Conservation (phyloP, 106 monocot genomes). For the Acorus gramineus region DNA sequence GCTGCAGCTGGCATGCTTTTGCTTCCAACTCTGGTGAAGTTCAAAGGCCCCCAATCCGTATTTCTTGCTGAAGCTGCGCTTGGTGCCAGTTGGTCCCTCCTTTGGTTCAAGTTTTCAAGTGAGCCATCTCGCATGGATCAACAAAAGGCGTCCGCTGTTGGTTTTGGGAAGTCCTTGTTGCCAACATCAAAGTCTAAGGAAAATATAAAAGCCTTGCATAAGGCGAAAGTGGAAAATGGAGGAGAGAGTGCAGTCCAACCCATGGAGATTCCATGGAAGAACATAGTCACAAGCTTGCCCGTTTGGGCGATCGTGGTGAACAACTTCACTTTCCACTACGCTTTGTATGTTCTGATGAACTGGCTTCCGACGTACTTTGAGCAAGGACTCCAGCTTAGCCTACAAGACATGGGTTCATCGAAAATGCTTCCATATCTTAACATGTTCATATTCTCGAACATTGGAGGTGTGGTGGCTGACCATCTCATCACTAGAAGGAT, state of each 20-base stretch:
- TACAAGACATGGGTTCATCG: slow-evolving; percentile 92
- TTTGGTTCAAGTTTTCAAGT: slow-evolving; percentile 67
- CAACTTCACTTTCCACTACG: slow-evolving; percentile 95
- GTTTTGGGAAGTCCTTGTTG: slow-evolving; percentile 39
- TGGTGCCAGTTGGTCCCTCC: slow-evolving; percentile 58
- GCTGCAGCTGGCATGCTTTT: slow-evolving; percentile 79
- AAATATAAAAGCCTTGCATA: background rate
- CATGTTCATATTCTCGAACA: slow-evolving; percentile 93
- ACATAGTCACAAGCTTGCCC: slow-evolving; percentile 61
- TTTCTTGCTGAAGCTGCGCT: slow-evolving; percentile 70
- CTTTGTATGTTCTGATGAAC: slow-evolving; percentile 91
- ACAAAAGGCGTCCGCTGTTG: slow-evolving; percentile 27
- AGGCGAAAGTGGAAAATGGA: slow-evolving; percentile 21
- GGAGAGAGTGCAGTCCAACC: slow-evolving; percentile 5
- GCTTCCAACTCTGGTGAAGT: slow-evolving; percentile 62
- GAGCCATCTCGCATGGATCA: slow-evolving; percentile 54
- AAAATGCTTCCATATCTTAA: slow-evolving; percentile 90
- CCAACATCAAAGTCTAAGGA: slow-evolving; percentile 45
- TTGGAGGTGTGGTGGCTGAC: slow-evolving; percentile 75
- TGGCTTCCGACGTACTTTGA: slow-evolving; percentile 95
- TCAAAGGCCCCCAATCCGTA: slow-evolving; percentile 61
- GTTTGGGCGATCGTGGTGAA: slow-evolving; percentile 88
- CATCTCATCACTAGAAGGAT: slow-evolving; percentile 61
- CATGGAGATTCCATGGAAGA: slow-evolving; percentile 72
- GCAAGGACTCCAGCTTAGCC: slow-evolving; percentile 66